Conservation (phyloP, 345 rosid genomes). For the Citrus maxima region DNA sequence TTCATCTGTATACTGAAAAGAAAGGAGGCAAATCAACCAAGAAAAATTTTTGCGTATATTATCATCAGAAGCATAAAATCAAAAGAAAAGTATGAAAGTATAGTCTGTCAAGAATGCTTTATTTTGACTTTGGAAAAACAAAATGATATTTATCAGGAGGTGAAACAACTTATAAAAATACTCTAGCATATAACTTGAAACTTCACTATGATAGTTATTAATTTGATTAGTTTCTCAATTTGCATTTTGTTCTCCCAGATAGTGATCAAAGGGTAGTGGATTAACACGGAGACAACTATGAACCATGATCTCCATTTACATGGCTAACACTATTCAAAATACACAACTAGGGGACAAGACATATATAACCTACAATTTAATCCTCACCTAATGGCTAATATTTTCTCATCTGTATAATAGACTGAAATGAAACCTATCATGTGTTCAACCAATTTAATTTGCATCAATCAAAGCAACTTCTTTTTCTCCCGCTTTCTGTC, state of each 20-base stretch:
- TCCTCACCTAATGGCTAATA: background rate
- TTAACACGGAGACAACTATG: background rate
- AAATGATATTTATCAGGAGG: background rate
- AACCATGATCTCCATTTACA: background rate
- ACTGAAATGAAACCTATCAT: background rate
- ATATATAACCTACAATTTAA: background rate
- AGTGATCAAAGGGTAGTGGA: background rate
- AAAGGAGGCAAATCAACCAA: conserved; percentile 19
- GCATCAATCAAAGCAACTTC: background rate
- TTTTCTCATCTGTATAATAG: background rate
- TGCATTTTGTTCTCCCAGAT: background rate
- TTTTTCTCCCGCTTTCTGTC: background rate
- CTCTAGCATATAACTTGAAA: background rate
- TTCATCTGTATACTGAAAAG: conserved; percentile 84
- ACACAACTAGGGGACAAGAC: background rate
- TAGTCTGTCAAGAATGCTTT: background rate
- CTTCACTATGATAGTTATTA: background rate
- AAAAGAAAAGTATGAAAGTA: background rate
- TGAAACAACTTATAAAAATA: background rate
- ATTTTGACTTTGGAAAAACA: background rate
- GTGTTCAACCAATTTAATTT: background rate
- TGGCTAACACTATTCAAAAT: background rate
- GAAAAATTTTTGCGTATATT: background rate
- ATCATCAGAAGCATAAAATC: background rate
- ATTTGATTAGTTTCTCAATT: background rate